phyloP scores from a whole-genome alignment of 163 green algal genomes.

The Chlamydomonas reinhardtii region DNA sequence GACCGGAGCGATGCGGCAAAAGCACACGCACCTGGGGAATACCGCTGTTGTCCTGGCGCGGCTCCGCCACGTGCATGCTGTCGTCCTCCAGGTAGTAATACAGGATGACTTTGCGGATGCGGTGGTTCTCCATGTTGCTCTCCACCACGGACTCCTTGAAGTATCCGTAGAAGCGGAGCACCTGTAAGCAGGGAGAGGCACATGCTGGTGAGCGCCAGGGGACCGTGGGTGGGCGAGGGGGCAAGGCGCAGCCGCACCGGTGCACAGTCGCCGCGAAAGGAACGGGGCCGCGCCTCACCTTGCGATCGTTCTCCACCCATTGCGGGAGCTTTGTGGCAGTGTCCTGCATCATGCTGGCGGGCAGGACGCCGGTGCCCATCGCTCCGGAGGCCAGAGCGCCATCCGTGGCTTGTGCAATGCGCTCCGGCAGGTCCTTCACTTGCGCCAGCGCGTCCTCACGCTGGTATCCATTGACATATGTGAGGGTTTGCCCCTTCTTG shows the following conservation, averaged over 20 bases:
- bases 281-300: constrained; percentile 63
- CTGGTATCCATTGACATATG: constrained; percentile 79
- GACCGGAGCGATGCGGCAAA: no score
- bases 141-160: constrained; percentile 90
- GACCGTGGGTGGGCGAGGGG: no score
- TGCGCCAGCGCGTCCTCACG: constrained; percentile 64
- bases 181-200: constrained; percentile 57
- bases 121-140: constrained; percentile 83
- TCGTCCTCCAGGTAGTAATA: constrained; percentile 94
- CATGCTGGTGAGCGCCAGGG: no score
- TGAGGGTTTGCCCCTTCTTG: constrained; percentile 73
- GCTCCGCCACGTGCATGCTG: constrained; percentile 89
- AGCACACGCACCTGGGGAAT: constrained; percentile 81
- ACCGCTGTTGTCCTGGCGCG: constrained; percentile 90
- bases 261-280: no score
- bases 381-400: neutral
- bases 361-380: no score
- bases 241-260: no score
- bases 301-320: constrained; percentile 86
- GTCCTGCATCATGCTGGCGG: constrained; percentile 45
- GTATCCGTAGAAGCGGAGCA: constrained; percentile 93
- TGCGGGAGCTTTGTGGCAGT: constrained; percentile 72
- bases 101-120: constrained; percentile 86
- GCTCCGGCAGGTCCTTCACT: constrained; percentile 59
- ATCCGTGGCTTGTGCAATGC: neutral